A percentile compares a stretch with the other conserved stretches of the same genome.
These are phyloP conservation scores for Salix exigua DNA, from an alignment of 345 rosid species.

Conservation along the genomic window DNA sequence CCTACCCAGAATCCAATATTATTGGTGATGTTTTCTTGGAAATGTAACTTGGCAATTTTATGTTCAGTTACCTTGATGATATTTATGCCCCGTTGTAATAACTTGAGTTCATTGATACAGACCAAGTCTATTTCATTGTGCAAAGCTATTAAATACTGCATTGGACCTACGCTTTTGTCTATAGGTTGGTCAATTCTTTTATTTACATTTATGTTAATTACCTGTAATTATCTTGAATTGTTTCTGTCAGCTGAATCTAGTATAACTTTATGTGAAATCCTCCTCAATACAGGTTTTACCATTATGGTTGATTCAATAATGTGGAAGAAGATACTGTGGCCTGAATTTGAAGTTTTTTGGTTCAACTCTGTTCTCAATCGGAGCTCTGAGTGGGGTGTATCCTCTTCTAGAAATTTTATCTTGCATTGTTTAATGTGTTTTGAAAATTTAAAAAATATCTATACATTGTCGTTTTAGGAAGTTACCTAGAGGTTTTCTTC, in stretches of 20 bases:
- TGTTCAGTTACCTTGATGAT: neutral
- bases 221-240: neutral
- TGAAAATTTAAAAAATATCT: neutral
- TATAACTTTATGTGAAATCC: conserved; percentile 20
- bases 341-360: conserved; percentile 96
- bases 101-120: conserved; percentile 42
- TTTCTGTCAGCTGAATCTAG: neutral
- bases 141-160: conserved; percentile 61
- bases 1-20: neutral
- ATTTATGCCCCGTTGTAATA: conserved; percentile 30
- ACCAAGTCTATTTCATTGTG: conserved; percentile 65
- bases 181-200: conserved; percentile 50
- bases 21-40: neutral
- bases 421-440: neutral
- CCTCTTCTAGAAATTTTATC: conserved; percentile 32
- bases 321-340: conserved; percentile 88
- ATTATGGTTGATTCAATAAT: conserved; percentile 73
- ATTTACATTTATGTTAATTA: neutral
- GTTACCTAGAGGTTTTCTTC: neutral
- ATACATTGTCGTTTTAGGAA: neutral
- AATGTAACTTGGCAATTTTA: neutral
- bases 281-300: conserved; percentile 64
- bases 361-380: conserved; percentile 92
- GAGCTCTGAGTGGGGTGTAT: conserved; percentile 99
- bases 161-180: conserved; percentile 48